Conservation (phyloP, 805 yeast species). For the Wickerhamomyces ciferrii region DNA sequence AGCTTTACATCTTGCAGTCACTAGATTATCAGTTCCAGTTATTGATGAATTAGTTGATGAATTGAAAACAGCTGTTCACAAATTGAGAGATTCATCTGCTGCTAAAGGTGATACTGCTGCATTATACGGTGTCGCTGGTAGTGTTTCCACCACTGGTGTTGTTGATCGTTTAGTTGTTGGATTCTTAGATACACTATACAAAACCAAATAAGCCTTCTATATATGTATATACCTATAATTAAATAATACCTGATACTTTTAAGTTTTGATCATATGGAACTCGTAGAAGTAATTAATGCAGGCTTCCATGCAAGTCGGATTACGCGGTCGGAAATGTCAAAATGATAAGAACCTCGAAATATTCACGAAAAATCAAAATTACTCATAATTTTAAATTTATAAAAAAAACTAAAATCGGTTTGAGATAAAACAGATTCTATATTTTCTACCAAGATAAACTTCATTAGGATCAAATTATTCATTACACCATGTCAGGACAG, state of each 20-base stretch:
- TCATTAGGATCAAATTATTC: not conserved
- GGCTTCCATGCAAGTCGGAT: not conserved
- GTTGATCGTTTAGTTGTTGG: slow-evolving; percentile 77
- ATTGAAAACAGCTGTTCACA: slow-evolving; percentile 26
- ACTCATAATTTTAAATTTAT: not conserved
- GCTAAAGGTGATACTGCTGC: slow-evolving; percentile 70
- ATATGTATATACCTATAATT: not conserved
- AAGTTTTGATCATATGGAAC: not conserved
- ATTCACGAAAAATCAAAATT: too few relatives aligned
- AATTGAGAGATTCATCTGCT: slow-evolving; percentile 18
- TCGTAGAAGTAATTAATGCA: too few relatives aligned
- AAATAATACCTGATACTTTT: not conserved
- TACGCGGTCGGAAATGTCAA: not conserved
- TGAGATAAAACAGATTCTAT: too few relatives aligned
- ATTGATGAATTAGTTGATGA: slow-evolving; percentile 54
- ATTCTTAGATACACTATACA: slow-evolving; percentile 78
- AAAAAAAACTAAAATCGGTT: too few relatives aligned
- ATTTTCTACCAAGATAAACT: too few relatives aligned
- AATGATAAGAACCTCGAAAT: not conserved
- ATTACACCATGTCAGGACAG: not conserved
- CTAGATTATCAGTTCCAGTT: slow-evolving; percentile 59
- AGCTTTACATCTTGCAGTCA: slow-evolving; percentile 87
- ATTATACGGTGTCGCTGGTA: slow-evolving; percentile 93
- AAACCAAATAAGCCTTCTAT: slow-evolving; percentile 26
- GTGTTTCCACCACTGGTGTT: slow-evolving; percentile 75